Percentiles rank a stretch among this genome's conserved stretches.
Evolutionary conservation across 495 filamentous ascomycete genomes (phyloP).

Genomic region (Thozetella sp.): DNA sequence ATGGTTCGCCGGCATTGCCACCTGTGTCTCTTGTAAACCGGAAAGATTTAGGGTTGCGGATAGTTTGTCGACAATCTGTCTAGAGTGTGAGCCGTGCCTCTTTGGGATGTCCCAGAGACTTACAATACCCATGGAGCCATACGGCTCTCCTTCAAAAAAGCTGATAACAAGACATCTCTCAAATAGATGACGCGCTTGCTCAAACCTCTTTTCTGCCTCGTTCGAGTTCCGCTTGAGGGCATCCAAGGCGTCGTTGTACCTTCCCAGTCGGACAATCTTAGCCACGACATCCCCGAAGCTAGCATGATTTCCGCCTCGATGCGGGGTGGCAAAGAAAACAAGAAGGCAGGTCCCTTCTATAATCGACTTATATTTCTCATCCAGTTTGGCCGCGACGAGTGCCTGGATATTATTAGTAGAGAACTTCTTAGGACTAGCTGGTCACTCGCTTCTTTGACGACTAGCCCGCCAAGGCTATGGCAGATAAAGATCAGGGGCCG

Average conservation of each 20-base stretch:
- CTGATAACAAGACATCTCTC: slow-evolving; percentile 11
- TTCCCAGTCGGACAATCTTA: slow-evolving; percentile 2
- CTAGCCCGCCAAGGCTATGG: slow-evolving; percentile 17
- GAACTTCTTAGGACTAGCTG: neutral
- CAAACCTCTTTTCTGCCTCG: slow-evolving; percentile 9
- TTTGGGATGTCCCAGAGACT: neutral
- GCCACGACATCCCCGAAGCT: slow-evolving; percentile 12
- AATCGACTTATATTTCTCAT: slow-evolving; percentile 9
- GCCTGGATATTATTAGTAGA: slow-evolving; percentile 1
- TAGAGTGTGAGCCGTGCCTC: neutral
- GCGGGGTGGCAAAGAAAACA: slow-evolving; percentile 18
- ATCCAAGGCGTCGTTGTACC: slow-evolving; percentile 8
- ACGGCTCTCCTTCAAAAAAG: slow-evolving; percentile 15
- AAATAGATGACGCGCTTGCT: slow-evolving; percentile 10
- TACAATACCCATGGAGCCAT: slow-evolving; percentile 12
- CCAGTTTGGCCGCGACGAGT: slow-evolving; percentile 5
- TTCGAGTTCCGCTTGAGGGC: slow-evolving; percentile 13
- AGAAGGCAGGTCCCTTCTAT: slow-evolving; percentile 11
- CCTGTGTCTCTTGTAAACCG: slow-evolving; percentile 13
- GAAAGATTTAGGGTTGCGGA: slow-evolving; percentile 9
- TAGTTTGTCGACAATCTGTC: slow-evolving; percentile 12
- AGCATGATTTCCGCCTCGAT: slow-evolving; percentile 12
- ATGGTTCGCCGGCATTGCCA: neutral
- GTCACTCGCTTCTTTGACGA: slow-evolving; percentile 12
- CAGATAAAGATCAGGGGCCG: slow-evolving; percentile 18